phyloP scores from a whole-genome alignment of 768 basidiomycete species.

The Favolaschia claudopus region DNA sequence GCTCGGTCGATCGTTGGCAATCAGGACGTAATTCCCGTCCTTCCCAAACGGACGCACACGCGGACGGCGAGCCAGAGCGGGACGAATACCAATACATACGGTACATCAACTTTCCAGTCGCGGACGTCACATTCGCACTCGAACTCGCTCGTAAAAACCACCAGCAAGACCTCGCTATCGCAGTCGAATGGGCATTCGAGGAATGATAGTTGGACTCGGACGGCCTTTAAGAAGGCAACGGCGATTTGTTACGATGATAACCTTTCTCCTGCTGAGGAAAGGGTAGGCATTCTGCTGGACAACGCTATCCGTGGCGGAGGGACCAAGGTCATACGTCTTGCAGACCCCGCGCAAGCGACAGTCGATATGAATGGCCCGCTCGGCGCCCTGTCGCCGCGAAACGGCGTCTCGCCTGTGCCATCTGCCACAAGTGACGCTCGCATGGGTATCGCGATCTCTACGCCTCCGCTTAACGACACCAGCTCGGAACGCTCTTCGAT shows the following conservation, averaged over 20 bases:
- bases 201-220: constrained; percentile 52
- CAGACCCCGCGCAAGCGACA: constrained; percentile 49
- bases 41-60: constrained; percentile 29
- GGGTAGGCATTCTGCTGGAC: constrained; percentile 42
- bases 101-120: constrained; percentile 23
- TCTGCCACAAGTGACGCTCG: constrained; percentile 37
- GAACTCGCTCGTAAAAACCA: constrained; percentile 46
- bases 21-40: constrained; percentile 61
- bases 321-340: constrained; percentile 50
- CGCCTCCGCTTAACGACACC: constrained; percentile 37
- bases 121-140: constrained; percentile 42
- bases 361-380: constrained; percentile 33
- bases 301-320: constrained; percentile 47
- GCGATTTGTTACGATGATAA: constrained; percentile 29
- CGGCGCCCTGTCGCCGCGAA: constrained; percentile 14
- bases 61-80: constrained; percentile 29
- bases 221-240: constrained; percentile 50
- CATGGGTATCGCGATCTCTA: constrained; percentile 46
- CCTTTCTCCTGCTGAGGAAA: constrained; percentile 31
- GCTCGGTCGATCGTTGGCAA: constrained; percentile 72
- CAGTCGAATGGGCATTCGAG: constrained; percentile 50
- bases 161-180: constrained; percentile 44
- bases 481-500: constrained; percentile 38
- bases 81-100: constrained; percentile 31
- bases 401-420: constrained; percentile 35